Base-by-base conservation (phyloP, 768 basidiomycete genomes). In the Termitomyces sp. region DNA sequence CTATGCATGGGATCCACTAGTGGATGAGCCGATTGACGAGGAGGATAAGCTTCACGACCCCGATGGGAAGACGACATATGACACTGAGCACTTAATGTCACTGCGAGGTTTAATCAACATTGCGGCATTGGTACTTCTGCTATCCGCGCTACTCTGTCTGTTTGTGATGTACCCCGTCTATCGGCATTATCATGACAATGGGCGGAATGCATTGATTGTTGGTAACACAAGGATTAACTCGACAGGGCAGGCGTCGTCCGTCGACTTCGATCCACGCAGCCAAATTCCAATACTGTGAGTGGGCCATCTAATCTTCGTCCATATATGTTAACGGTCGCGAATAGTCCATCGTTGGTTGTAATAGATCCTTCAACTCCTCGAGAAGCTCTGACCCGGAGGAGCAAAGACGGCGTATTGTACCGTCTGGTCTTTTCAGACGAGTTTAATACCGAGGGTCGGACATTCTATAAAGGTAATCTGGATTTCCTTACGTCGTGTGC, bases 101-200 rank as follows among this genome's bases (percentile, higher is more conserved):
- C 64, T 61, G 64, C 68, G 73, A 29, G 68, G 71, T 5, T 41
- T 88, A 27, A 64, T 79, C 59, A 95, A 94, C 71, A 65, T 93
- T 40, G 72, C 81, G 32, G 80, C 85, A 52, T 73, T 96, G 37
- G 11, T 87, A 31, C 6, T 86, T 19, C 76, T 95, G 59, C 69
- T 89, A 21, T 23, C 67, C 10, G 79, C 74, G 1, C 70, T 95
- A 54, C 68, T 95, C 53, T 68, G 68, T 21, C 75, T 96, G 4
- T 96, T 95, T 68, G 82, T 90, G 49, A 80, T 83, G 27, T 94
- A 89, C 65, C 94, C 94, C 0, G 77, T 94, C n/a, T 63, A 70
- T 35, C 62, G 61, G 31, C 81, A 77, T 44, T 77, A 76, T 61
- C 64, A 62, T 8, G 67, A 76, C 57, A 68, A 77, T 54, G 65